A percentile compares a stretch with the other conserved stretches of the same genome.
These are phyloP conservation scores for Aspergillus brunneoviolaceus DNA, from an alignment of 2,329 filamentous ascomycete genomes.

Conservation along the genomic window DNA sequence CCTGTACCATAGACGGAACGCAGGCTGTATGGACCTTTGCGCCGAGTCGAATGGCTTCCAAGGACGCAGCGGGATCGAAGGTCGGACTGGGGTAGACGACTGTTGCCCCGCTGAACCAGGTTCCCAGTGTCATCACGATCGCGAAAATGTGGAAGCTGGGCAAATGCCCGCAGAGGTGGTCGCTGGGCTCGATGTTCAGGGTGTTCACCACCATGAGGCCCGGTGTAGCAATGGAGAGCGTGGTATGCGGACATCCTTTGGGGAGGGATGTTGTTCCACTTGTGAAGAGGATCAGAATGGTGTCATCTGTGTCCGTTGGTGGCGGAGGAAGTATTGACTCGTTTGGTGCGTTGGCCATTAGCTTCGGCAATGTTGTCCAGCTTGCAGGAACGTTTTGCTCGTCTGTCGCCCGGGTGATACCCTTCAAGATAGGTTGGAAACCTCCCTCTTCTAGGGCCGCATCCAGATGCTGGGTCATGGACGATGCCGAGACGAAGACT, in stretches of 20 bases:
- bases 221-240: not conserved
- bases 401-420: not conserved
- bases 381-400: not conserved
- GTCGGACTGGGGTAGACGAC: not conserved
- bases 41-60: not conserved
- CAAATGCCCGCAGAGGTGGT: slow-evolving; percentile 6
- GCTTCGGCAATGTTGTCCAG: not conserved
- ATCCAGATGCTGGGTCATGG: not conserved
- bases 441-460: not conserved
- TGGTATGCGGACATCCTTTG: slow-evolving; percentile 7
- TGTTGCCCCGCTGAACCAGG: slow-evolving; percentile 3
- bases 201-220: not conserved
- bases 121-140: slow-evolving; percentile 4
- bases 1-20: slow-evolving; percentile 10
- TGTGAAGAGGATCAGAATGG: slow-evolving; percentile 3
- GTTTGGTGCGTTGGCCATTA: not conserved
- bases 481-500: slow-evolving; percentile 1
- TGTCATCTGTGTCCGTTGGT: not conserved
- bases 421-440: not conserved
- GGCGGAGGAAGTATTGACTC: not conserved
- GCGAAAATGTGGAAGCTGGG: slow-evolving; percentile 8
- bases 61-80: slow-evolving; percentile 1
- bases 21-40: slow-evolving; percentile 3
- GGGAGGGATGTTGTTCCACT: slow-evolving; percentile 7
- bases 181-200: not conserved